These are phyloP conservation scores for Lyophyllum semitale DNA, from an alignment of 768 basidiomycete species.

Conservation along the genomic window DNA sequence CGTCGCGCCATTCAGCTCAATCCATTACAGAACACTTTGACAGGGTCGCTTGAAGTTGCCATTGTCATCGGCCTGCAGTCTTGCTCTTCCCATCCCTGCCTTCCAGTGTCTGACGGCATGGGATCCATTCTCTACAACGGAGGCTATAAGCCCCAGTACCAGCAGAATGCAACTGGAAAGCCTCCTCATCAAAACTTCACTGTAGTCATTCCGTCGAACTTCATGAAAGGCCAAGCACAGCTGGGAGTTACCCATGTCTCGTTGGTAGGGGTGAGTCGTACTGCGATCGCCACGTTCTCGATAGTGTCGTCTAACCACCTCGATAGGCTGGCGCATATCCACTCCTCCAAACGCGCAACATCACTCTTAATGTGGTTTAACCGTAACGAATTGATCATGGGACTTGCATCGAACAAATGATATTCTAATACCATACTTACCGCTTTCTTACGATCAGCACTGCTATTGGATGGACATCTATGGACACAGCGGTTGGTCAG, in stretches of 20 bases:
- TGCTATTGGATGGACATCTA: not conserved
- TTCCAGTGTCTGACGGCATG: slow-evolving; percentile 26
- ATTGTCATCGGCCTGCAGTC: slow-evolving; percentile 45
- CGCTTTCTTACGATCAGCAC: not conserved
- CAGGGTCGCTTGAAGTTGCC: slow-evolving; percentile 44
- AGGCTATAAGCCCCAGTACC: slow-evolving; percentile 37
- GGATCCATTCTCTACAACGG: slow-evolving; percentile 52
- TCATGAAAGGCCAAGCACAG: slow-evolving; percentile 30
- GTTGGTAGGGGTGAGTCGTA: slow-evolving; percentile 40
- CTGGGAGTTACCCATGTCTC: slow-evolving; percentile 38
- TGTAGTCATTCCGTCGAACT: slow-evolving; percentile 35
- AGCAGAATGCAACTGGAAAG: slow-evolving; percentile 22
- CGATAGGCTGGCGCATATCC: slow-evolving; percentile 33
- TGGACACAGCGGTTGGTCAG: too few relatives aligned
- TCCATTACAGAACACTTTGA: slow-evolving; percentile 34
- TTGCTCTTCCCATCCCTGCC: slow-evolving; percentile 27
- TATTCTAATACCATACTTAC: not conserved
- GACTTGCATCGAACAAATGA: not conserved
- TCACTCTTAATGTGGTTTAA: slow-evolving; percentile 28
- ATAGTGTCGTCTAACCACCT: not conserved
- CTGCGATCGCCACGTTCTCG: not conserved
- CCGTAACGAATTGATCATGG: not conserved
- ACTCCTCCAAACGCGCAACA: slow-evolving; percentile 31
- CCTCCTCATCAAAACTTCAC: slow-evolving; percentile 50
- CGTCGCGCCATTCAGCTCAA: not conserved